Conservation (phyloP, 257 asterid species). For the Petunia axillaris region DNA sequence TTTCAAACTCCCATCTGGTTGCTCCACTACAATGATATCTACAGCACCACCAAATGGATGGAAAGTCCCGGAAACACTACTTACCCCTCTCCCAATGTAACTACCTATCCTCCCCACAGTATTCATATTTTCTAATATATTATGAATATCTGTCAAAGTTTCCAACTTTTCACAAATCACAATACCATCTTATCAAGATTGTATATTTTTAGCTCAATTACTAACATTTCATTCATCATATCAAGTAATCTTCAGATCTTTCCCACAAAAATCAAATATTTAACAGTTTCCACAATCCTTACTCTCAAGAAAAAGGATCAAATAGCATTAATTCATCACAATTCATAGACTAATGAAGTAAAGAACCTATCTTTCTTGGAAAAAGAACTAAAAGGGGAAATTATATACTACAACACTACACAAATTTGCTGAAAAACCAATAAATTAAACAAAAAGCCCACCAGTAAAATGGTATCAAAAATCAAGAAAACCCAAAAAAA, state of each 20-base stretch:
- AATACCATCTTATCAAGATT: conserved; percentile 27
- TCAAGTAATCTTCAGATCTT: conserved; percentile 16
- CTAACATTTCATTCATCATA: conserved; percentile 19
- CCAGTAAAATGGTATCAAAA: conserved; percentile 23
- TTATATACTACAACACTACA: conserved; percentile 1
- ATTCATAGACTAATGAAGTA: conserved; percentile 18
- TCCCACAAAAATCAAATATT: conserved; percentile 21
- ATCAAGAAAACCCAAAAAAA: conserved; percentile 20
- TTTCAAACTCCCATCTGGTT: conserved; percentile 88
- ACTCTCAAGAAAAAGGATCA: neutral
- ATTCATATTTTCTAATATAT: conserved; percentile 57
- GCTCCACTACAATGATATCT: conserved; percentile 88
- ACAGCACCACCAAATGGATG: conserved; percentile 99
- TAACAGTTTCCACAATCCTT: neutral
- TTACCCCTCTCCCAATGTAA: conserved; percentile 75
- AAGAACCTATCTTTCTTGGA: neutral
- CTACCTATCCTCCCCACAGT: conserved; percentile 90
- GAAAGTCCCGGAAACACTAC: conserved; percentile 83
- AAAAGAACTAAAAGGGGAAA: neutral
- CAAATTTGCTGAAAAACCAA: conserved; percentile 19
- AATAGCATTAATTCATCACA: conserved; percentile 19
- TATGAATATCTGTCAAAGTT: conserved; percentile 26
- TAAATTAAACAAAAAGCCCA: conserved; percentile 29
- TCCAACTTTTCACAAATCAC: conserved; percentile 30
- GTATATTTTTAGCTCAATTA: conserved; percentile 15